These are phyloP conservation scores for Vigna unguiculata DNA, from an alignment of 306 rosid species.

Conservation along the genomic window DNA sequence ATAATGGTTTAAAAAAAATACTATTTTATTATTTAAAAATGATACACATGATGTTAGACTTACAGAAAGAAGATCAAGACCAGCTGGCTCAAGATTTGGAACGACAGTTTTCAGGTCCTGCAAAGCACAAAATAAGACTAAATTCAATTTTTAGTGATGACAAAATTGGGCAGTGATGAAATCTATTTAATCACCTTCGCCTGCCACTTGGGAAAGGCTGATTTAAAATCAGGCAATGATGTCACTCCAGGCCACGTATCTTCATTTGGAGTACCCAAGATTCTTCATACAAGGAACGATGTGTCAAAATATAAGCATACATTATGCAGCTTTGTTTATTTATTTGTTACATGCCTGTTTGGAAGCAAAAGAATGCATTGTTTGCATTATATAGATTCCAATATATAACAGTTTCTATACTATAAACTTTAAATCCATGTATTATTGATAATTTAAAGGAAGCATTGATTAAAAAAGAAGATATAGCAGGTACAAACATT, in stretches of 20 bases:
- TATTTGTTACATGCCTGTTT: slow-evolving; percentile 39
- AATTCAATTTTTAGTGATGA: background rate
- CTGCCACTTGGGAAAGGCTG: slow-evolving; percentile 94
- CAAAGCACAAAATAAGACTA: slow-evolving; percentile 38
- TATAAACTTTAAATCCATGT: background rate
- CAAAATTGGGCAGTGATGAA: slow-evolving; percentile 8
- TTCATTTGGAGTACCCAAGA: slow-evolving; percentile 92
- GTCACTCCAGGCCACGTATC: slow-evolving; percentile 98
- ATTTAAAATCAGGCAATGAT: slow-evolving; percentile 93
- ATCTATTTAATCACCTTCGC: slow-evolving; percentile 61
- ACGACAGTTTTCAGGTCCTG: slow-evolving; percentile 84
- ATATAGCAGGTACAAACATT: background rate
- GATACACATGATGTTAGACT: slow-evolving; percentile 48
- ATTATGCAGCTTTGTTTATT: slow-evolving; percentile 32
- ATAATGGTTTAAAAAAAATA: slow-evolving; percentile 6
- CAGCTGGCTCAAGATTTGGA: slow-evolving; percentile 85
- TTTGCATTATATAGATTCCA: slow-evolving; percentile 32
- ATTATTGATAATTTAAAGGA: slow-evolving; percentile 17
- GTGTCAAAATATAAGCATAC: slow-evolving; percentile 36
- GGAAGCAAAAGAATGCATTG: slow-evolving; percentile 33
- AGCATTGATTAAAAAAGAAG: background rate
- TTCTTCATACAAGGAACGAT: slow-evolving; percentile 63
- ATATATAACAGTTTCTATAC: background rate
- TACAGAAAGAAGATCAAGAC: slow-evolving; percentile 92
- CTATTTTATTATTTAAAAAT: background rate